Base-by-base conservation (phyloP, 495 filamentous ascomycete species). In the Neurospora sp. region DNA sequence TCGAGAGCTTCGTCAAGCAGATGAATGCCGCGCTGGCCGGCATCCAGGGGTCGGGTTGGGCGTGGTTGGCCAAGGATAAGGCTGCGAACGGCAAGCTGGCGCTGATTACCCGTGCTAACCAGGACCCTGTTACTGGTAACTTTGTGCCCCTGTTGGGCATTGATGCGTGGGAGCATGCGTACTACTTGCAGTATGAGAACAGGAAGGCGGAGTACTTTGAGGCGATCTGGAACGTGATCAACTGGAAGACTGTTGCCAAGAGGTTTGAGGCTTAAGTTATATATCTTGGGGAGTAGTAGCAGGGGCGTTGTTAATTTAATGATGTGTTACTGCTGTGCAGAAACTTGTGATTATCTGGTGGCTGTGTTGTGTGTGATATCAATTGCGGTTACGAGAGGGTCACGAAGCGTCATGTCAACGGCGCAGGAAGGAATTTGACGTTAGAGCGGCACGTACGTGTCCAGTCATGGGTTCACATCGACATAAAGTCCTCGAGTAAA, bases 121-220 rank as follows among this genome's bases (percentile, higher is more conserved):
- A 97, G 83, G 94, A 97, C 82, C 91, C 93, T 70, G 93, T 97
- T 24, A 86, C 92, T 38, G 93, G 92, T 39, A 89, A 90, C 77
- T 91, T 88, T 82, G 82, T 88, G 73, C 94, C 94, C 39, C 84
- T 97, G 28, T 84, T 96, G 62, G 94, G 94, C 48, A 92, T 97
- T 82, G 94, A 97, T 84, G 93, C 93, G 70, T 97, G 94, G 94
- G 94, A 97, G 85, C 78, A 85, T 73, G 82, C 85, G 66, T 86
- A 88, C 80, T 87, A 86, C 84, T 86, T 99, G 72, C 94, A 99
- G 86, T 99, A 99, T 83, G 88, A 97, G 88, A 99, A 98, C 86
- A 92, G 95, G 80, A 99, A 99, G 89, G 96, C 93, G 71, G 96
- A 98, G 82, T 99, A 99, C 85, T 97, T 99, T 83, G 89, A 89